Evolutionary conservation across 305 asterid genomes (phyloP), one percentile per base, ranked within the genome.

Genomic region (Fraxinus baroniana): DNA sequence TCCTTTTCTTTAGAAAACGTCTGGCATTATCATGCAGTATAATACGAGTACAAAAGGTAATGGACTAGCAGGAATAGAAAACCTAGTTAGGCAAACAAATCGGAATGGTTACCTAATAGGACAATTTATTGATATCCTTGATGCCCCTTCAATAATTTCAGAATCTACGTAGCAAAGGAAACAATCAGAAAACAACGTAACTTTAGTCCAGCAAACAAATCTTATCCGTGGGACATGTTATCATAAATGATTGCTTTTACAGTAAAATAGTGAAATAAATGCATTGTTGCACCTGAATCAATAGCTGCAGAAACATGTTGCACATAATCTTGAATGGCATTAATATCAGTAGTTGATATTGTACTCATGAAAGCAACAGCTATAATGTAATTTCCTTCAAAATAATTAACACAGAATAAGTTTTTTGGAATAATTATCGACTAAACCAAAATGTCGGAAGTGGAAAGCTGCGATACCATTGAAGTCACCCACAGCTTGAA

Each of bases 401-500:
- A 88, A 87, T 68, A 22, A 84, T 44, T 74, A 86, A 71, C 66
- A 20, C 68, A 52, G 78, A 82, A 86, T 86, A 83, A 86, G 84
- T 68, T 76, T 57, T 39, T 79, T 49, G 28, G 24, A 80, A 82
- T 74, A 62, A 71, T 72, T 62, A 83, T 84, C 44, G 8, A 73
- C 33, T 78, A 79, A 57, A 39, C 26, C 64, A 68, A 55, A 68
- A 75, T 75, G 76, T 30, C 71, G 64, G 68, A 76, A 26, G 74
- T 55, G 64, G 49, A 82, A 80, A 60, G 74, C 73, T 17, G 80
- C 39, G 78, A 74, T 89, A 96, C 99, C 99, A 80, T 84, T 83
- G 87, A 96, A 96, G 36, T 94, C 93, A 72, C 99, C 99, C 74
- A 96, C 85, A 75, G 95, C 97, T 87, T 96, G 99, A 84, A 96